Base-by-base conservation (phyloP, 1,284 basidiomycete species). In the Ustilago bromivora region DNA sequence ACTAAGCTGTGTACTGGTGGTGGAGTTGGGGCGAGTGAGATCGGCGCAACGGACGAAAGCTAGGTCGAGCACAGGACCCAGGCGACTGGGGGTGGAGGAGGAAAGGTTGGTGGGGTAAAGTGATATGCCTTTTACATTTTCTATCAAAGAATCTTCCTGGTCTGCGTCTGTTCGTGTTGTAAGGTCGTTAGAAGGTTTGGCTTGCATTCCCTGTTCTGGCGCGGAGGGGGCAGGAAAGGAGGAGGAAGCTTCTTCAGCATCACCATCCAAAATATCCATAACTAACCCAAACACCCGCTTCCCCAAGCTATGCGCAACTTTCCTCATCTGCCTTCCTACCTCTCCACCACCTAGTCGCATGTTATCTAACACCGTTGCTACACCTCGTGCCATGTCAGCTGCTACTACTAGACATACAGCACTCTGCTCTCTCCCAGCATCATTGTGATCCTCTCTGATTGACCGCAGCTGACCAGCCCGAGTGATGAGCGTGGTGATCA, bases 31-130 rank as follows among this genome's bases (percentile, higher is more conserved):
- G 40, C 43, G 43, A 11, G 43, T 46, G n/a, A 78, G 43, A 34
- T 71, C 58, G 23, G 76, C 78, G 1, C 72, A 60, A 17, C 57
- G 55, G 7, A 82, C 70, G 32, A 78, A 82, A 36, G 47, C 64
- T 0, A 82, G 66, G 31, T 82, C 66, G n/a, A 82, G 71, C 0
- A 71, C 80, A 0, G 79, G 76, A 3, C 80, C 80, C 35, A 61
- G 62, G 23, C 71, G 53, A 5, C 19, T 36, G 1, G 71, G 71
- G 1, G 66, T 72, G 1, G 65, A 43, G 1, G 58, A 38, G 0
- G 43, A 54, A 35, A 73, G 57, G 55, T 68, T 49, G 19, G 57
- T 46, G 1, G 71, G 10, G 3, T 43, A 65, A 3, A 76, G 57
- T 0, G 66, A 70, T 15, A 73, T 57, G 12, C 77, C 73, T 57